Percentiles rank a stretch among this genome's conserved stretches.
Evolutionary conservation across 1,139 yeast species (phyloP).

Genomic region (Chernovozyma aurita): DNA sequence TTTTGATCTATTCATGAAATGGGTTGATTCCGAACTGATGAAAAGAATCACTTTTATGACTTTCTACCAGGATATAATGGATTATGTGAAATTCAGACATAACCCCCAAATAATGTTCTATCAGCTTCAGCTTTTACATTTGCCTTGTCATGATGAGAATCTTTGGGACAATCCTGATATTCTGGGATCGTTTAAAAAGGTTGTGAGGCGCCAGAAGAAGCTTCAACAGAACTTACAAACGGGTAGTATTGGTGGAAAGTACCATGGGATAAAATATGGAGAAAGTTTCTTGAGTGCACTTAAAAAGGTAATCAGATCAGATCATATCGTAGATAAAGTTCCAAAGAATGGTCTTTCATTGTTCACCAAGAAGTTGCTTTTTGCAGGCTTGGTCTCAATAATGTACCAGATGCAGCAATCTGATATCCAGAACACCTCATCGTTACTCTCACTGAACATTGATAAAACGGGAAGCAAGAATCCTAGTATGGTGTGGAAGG

Average conservation of each 20-base stretch:
- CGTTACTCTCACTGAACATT: slow-evolving; percentile 31
- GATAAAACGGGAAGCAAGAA: slow-evolving; percentile 10
- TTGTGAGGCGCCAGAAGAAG: slow-evolving; percentile 36
- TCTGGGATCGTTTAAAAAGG: slow-evolving; percentile 36
- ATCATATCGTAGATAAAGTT: slow-evolving; percentile 10
- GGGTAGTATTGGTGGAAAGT: slow-evolving; percentile 2
- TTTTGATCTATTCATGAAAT: slow-evolving; percentile 36
- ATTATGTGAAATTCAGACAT: slow-evolving; percentile 79
- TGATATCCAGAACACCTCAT: slow-evolving; percentile 51
- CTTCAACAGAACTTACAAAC: slow-evolving; percentile 15
- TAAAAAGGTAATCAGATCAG: slow-evolving; percentile 28
- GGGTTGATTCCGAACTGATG: slow-evolving; percentile 77
- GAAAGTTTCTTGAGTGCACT: slow-evolving; percentile 33
- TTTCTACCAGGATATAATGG: slow-evolving; percentile 72
- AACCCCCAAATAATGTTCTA: slow-evolving; percentile 63
- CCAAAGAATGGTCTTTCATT: slow-evolving; percentile 16
- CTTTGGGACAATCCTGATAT: slow-evolving; percentile 59
- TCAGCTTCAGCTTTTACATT: slow-evolving; percentile 60
- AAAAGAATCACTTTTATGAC: slow-evolving; percentile 78
- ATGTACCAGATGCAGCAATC: slow-evolving; percentile 73
- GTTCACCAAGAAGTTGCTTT: slow-evolving; percentile 61
- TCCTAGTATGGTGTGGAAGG: slow-evolving; percentile 49
- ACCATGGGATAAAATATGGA: slow-evolving; percentile 16
- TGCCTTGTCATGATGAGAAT: slow-evolving; percentile 73
- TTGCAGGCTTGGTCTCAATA: slow-evolving; percentile 68